Base-by-base conservation (phyloP, 768 basidiomycete species). In the Mycena galericulata region DNA sequence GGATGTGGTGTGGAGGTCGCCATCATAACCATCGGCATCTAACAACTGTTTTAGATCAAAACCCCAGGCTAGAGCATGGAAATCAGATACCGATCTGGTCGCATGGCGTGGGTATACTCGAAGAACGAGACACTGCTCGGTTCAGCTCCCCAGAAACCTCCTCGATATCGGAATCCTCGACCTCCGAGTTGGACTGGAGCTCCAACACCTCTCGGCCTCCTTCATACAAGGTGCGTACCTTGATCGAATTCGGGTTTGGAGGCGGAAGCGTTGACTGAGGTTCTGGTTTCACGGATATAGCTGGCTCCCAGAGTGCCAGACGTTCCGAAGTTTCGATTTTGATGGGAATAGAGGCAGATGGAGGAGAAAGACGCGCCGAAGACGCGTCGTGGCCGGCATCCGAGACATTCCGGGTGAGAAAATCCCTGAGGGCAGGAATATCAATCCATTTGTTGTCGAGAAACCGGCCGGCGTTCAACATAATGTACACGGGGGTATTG, bases 121-220 rank as follows among this genome's bases (percentile, higher is more conserved):
- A 55, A 2, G n/a, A 55, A 15, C 54, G 54, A 55, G 34, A 22
- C 6, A 22, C n/a, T 17, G 34, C 5, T 17, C 38, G 34, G 24
- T 15, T 24, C 5, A 55, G 54, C 24, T 22, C 54, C n/a, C 20
- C 36, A 5, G 54, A 55, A 4, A 55, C 36, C 38, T 55, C 54
- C 47, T 50, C 7, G n/a, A 51, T 30, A 34, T 55, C 54, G n/a
- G 54, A 34, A 40, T 55, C 54, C 26, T 58, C 41, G 40, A 17
- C 61, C 6, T 53, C 49, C 59, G 59, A 61, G 29, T 61, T 47
- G 8, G 59, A 49, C 10, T 32, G 20, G 14, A 62, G 26, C n/a
- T 62, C 50, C 8, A 62, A 2, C 10, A 54, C 29, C 6, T 62
- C 60, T 6, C 29, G 57, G 20, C n/a, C 43, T n/a, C 43, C 43